phyloP scores from a whole-genome alignment of 2,329 filamentous ascomycete species.

The Metarhizium brunneum region DNA sequence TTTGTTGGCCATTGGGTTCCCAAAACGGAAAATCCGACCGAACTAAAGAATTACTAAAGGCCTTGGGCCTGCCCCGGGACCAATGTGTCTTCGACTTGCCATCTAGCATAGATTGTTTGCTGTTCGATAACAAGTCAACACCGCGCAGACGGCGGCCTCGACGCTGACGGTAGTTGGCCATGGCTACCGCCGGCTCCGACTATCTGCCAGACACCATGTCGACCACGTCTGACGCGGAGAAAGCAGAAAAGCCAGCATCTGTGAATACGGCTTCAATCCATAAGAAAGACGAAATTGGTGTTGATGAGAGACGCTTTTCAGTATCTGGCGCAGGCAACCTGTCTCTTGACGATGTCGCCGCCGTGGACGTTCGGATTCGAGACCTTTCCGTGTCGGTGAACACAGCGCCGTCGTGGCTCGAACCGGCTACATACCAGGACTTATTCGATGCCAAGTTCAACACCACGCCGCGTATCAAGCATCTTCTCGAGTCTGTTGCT shows the following conservation, averaged over 20 bases:
- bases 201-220: neutral
- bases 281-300: conserved; percentile 1
- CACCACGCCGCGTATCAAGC: conserved; percentile 31
- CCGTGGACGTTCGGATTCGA: conserved; percentile 44
- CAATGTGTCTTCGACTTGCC: neutral
- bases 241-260: conserved; percentile 22
- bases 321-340: conserved; percentile 26
- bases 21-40: neutral
- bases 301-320: conserved; percentile 15
- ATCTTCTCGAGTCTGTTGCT: conserved; percentile 53
- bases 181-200: neutral
- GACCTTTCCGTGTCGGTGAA: conserved; percentile 48
- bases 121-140: neutral
- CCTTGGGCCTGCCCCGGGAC: neutral
- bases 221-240: conserved; percentile 17
- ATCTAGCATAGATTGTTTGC: neutral
- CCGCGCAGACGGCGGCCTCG: neutral
- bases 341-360: conserved; percentile 43
- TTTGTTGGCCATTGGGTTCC: neutral
- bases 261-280: conserved; percentile 16
- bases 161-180: neutral
- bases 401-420: conserved; percentile 44
- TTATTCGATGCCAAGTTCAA: conserved; percentile 28
- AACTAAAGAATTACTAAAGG: neutral
- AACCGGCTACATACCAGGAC: conserved; percentile 36